These are phyloP conservation scores for Fusarium sp. DNA, from an alignment of 2,329 filamentous ascomycete genomes.

Conservation along the genomic window DNA sequence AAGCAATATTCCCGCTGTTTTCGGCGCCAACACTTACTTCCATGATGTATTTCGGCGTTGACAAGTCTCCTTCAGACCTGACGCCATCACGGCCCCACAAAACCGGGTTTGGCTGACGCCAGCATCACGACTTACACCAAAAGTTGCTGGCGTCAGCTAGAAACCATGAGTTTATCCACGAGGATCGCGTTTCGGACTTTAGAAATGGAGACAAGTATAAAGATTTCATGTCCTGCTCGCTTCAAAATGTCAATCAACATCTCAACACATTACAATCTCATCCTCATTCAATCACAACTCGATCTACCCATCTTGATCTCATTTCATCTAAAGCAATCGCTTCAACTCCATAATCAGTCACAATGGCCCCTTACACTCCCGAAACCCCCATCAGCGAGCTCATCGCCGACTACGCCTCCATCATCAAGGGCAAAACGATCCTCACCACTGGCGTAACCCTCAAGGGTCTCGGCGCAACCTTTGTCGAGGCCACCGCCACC, in stretches of 20 bases:
- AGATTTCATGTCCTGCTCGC: not conserved
- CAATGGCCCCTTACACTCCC: conserved; percentile 30
- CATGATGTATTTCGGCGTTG: conserved; percentile 7
- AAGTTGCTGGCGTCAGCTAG: conserved; percentile 8
- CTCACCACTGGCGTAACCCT: conserved; percentile 59
- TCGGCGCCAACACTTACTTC: not conserved
- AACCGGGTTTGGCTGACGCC: conserved; percentile 33
- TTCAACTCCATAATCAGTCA: not conserved
- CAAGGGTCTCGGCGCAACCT: conserved; percentile 53
- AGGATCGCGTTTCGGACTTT: conserved; percentile 16
- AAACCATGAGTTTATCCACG: not conserved
- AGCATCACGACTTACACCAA: conserved; percentile 9
- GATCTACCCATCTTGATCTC: not conserved
- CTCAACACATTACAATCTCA: not conserved
- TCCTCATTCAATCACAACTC: not conserved
- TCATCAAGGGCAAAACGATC: conserved; percentile 53
- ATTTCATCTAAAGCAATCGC: not conserved
- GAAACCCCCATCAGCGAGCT: conserved; percentile 45
- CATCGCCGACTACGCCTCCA: conserved; percentile 42
- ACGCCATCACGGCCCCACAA: not conserved
- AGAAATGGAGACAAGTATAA: conserved; percentile 9
- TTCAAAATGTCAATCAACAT: not conserved
- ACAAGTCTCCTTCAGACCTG: not conserved
- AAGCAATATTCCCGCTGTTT: not conserved
- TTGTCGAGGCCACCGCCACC: conserved; percentile 53